These are phyloP conservation scores for Septoria petroselini DNA, from an alignment of 2,329 filamentous ascomycete genomes.

Conservation along the genomic window DNA sequence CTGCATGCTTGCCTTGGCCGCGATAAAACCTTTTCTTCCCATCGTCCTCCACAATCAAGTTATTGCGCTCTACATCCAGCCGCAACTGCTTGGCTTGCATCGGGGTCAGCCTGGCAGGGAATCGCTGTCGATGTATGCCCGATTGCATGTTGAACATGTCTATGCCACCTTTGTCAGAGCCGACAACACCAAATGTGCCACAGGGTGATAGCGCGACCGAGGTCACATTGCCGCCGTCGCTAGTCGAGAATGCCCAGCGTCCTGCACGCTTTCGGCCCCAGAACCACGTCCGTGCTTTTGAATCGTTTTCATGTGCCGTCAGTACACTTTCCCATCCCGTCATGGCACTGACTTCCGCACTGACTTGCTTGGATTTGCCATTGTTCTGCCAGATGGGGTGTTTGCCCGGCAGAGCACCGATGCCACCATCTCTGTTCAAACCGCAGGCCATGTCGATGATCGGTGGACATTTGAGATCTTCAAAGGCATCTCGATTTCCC, in stretches of 20 bases:
- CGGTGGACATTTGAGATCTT: conserved; percentile 79
- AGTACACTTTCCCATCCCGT: conserved; percentile 98
- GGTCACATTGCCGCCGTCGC: conserved; percentile 74
- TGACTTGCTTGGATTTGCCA: conserved; percentile 55
- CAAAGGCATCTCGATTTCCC: conserved; percentile 41
- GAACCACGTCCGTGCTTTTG: conserved; percentile 90
- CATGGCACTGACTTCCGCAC: conserved; percentile 69
- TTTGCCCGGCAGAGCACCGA: conserved; percentile 76
- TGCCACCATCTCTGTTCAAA: conserved; percentile 89
- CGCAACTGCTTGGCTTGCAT: conserved; percentile 74
- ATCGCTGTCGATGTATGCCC: conserved; percentile 80
- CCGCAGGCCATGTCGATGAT: conserved; percentile 90
- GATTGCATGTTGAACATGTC: conserved; percentile 98
- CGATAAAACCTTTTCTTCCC: conserved; percentile 43
- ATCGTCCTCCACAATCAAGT: conserved; percentile 41
- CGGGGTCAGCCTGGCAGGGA: conserved; percentile 74
- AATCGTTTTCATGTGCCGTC: conserved; percentile 83
- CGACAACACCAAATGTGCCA: conserved; percentile 88
- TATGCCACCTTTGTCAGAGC: conserved; percentile 76
- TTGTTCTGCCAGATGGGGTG: conserved; percentile 81
- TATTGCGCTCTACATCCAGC: conserved; percentile 48
- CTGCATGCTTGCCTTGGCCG: conserved; percentile 70
- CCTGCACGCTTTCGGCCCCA: conserved; percentile 94
- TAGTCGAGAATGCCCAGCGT: conserved; percentile 85
- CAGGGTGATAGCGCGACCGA: conserved; percentile 87